phyloP scores from a whole-genome alignment of 2,329 filamentous ascomycete species.

The Gaeumannomyces tritici region DNA sequence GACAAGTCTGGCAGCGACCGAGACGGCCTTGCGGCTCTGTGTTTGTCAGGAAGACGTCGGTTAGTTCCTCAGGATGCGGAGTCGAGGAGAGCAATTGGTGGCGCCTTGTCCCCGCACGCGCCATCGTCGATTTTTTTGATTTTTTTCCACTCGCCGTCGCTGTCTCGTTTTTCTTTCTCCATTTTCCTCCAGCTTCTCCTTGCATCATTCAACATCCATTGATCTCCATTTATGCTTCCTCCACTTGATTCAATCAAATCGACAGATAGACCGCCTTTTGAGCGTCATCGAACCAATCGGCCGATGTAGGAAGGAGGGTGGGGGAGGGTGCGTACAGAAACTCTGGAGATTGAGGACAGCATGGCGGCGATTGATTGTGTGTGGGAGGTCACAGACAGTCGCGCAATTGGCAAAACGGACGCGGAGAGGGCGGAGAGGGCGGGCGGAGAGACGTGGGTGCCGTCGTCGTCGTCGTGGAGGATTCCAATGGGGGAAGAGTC shows the following conservation, averaged over 20 bases:
- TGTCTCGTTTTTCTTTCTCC: not conserved
- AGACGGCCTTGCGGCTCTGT: constrained; percentile 40
- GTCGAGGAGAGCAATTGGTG: too few relatives aligned
- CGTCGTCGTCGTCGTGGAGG: too few relatives aligned
- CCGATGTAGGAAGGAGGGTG: not conserved
- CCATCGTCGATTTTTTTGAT: constrained; percentile 10
- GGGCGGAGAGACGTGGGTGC: too few relatives aligned
- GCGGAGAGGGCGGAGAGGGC: too few relatives aligned
- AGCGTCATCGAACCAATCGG: not conserved
- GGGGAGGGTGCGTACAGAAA: constrained; percentile 35
- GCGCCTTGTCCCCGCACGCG: too few relatives aligned
- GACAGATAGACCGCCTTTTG: too few relatives aligned
- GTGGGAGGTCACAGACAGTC: too few relatives aligned
- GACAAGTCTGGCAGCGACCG: constrained; percentile 35
- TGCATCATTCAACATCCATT: not conserved
- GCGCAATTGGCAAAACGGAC: too few relatives aligned
- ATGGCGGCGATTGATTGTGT: constrained; percentile 30
- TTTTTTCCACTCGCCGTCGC: too few relatives aligned
- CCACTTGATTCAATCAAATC: too few relatives aligned
- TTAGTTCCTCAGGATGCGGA: constrained; percentile 1
- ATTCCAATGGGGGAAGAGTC: too few relatives aligned
- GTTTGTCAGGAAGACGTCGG: not conserved
- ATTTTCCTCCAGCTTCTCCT: not conserved
- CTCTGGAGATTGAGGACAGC: constrained; percentile 45
- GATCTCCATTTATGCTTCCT: not conserved